Base-by-base conservation (phyloP, 2,329 filamentous ascomycete genomes). In the Tolypocladium ovalisporum region DNA sequence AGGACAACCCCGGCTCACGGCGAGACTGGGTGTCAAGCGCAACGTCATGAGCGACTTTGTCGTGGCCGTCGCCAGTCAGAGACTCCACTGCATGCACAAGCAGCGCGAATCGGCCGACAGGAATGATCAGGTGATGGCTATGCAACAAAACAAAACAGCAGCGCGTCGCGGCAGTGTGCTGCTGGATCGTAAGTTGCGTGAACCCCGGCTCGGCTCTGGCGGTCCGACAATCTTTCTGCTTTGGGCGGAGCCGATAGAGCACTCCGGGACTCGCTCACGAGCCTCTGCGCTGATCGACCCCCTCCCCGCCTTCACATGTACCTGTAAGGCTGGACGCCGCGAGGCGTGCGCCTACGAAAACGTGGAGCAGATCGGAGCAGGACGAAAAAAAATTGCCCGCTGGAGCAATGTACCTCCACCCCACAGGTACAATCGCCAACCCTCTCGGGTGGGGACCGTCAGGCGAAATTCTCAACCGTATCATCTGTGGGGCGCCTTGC, bases 321-420 rank as follows among this genome's bases (percentile, higher is more conserved):
- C 54, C 53, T 54, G 51, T 56, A 54, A 58, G 49, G 54, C 37
- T 54, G 52, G 42, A 24, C 36, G 47, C 27, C 19, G 36, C 54
- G 57, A 60, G 65, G 66, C 58, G 66, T 67, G 65, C 56, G 59
- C 58, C 52, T 68, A 68, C 61, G 27, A 65, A 65, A 64, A 60
- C 65, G 56, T 62, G 62, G 65, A 63, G 59, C 59, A 65, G 47
- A 47, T 52, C 56, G 47, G n/a, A 54, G 32, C 19, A 42, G 39
- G 27, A 51, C 54, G 15, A 47, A 27, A 44, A 44, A 34, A 51
- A 51, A 34, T 32, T 51, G 47, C 47, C 47, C 47, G 29, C 47
- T 22, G 4, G 47, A n/a, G n/a, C 36, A 29, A 67, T 58, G 65
- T 68, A 68, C 62, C 65, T 64, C 61, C 62, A 65, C 65, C 61